Evolutionary conservation across 1,139 yeast genomes (phyloP), one percentile per base, ranked within the genome.

Genomic region (Suhomyces bokatorum): DNA sequence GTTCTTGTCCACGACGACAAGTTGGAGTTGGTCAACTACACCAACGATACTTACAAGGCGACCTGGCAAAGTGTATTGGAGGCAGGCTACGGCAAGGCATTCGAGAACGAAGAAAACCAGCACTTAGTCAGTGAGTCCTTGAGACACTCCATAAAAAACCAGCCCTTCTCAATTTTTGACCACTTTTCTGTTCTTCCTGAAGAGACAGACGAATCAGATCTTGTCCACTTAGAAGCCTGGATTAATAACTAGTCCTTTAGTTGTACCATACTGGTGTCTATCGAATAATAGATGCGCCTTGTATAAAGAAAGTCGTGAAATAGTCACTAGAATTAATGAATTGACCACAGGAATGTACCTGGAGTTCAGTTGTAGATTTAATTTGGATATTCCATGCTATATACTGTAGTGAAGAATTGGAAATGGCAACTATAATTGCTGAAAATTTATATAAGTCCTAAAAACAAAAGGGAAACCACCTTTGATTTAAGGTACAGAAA

Each of bases 1-100:
- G 97, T 93, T 14, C 70, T 93, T 38, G 83, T 87, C 1, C 89
- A 76, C 63, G 99, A 93, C 57, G 97, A 89, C 58, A 87, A 85
- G 62, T 64, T 93, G 44, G 98, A 90, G 59, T 70, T 78, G 45
- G 73, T 82, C 2, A 55, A 56, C 27, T 66, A 63, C 46, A 67
- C 75, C 3, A 63, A 73, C 32, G 85, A 80, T 50, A 74, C 78
- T 41, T 82, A 79, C 56, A 77, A 71, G 54, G 83, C 81, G 0
- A 78, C 86, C 2, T 73, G 83, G 70, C 83, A 73, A 48, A 79
- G 86, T 56, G 78, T 83, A 1, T 58, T 81, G 35, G 86, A 80
- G 53, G 80, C 81, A 4, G 85, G 85, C 2, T 81, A 78, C 42
- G 86, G 83, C 1, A 59, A 64, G 39, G 60, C 62, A n/a, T 69